These are phyloP conservation scores for Trichoderma erinaceum DNA, from an alignment of 495 filamentous ascomycete species.

Conservation along the genomic window DNA sequence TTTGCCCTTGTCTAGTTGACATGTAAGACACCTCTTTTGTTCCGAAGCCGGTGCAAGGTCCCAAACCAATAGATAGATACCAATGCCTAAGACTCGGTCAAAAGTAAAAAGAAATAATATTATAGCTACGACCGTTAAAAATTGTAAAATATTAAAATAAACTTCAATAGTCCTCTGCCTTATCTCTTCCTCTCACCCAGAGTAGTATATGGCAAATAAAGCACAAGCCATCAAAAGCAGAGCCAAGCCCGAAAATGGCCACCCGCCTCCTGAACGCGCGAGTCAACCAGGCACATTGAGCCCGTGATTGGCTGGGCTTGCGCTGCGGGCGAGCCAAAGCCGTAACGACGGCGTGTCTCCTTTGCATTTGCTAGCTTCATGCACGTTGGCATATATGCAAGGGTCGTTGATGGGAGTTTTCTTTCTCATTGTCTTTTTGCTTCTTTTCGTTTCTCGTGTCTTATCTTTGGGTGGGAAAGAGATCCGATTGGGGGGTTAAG, in stretches of 20 bases:
- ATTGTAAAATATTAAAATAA: too few relatives aligned
- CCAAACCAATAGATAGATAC: too few relatives aligned
- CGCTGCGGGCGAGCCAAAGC: constrained; percentile 2
- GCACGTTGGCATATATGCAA: background rate
- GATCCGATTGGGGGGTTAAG: constrained; percentile 1
- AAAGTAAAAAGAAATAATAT: too few relatives aligned
- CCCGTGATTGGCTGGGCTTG: background rate
- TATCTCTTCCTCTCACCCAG: too few relatives aligned
- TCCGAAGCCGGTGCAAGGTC: too few relatives aligned
- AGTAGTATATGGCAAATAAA: too few relatives aligned
- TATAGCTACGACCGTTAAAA: too few relatives aligned
- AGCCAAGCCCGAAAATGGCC: background rate
- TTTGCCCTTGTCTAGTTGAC: too few relatives aligned
- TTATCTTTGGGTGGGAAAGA: background rate
- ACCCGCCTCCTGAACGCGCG: background rate
- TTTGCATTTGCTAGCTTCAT: constrained; percentile 7
- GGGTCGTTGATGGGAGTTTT: background rate
- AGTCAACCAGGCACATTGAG: background rate
- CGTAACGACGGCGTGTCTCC: background rate
- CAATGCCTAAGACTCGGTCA: too few relatives aligned
- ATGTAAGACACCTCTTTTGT: too few relatives aligned
- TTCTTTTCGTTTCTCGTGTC: too few relatives aligned
- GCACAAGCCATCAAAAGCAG: background rate
- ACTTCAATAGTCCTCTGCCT: too few relatives aligned
- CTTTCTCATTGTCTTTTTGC: background rate